Evolutionary conservation across 2,329 filamentous ascomycete genomes (phyloP), one percentile per base, ranked within the genome.

Genomic region (Bipolaris sorokiniana): DNA sequence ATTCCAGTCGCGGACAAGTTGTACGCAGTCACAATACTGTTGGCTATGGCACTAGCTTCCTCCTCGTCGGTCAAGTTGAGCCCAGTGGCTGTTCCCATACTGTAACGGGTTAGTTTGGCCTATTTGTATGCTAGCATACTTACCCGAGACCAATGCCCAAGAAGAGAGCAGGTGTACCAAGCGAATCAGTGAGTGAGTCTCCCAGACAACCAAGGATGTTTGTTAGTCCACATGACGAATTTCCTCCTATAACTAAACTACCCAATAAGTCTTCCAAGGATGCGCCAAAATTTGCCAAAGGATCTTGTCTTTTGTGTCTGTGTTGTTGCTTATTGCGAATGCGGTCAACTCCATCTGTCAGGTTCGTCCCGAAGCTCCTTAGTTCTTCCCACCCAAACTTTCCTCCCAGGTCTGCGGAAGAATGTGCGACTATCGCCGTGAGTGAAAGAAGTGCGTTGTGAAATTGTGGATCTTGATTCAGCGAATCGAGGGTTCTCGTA

Each of bases 131-230:
- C 15, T 31, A 10, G 13, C 6, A 18, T 38, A 53, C 65, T 7
- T 62, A 72, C 69, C 69, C 70, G 52, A 73, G 28, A 31, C 70
- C 70, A 15, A 73, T 68, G 22, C 70, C 70, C 18, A 73, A 56
- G 23, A 73, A 73, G 10, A 70, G 61, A 23, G 70, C 69, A 28
- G 69, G 68, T 31, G 63, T 71, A 13, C 62, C 62, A 11, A 70
- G 52, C 10, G 63, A 62, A 40, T 53, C 60, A 3, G 54, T 42
- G 7, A 69, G 15, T 4, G 55, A 34, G 15, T 45, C 51, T n/a
- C 63, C 57, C 5, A 72, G 47, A 4, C 59, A 53, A 7, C 51
- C 52, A 5, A 67, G 20, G 15, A 67, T 44, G 26, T 47, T 56
- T 7, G 56, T 53, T 4, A 69, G n/a, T 9, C 62, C 59, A 40